Percentiles rank a stretch among this genome's conserved stretches.
These are phyloP conservation scores for Nannizziopsis barbatae DNA, from an alignment of 2,329 filamentous ascomycete species.

Conservation along the genomic window DNA sequence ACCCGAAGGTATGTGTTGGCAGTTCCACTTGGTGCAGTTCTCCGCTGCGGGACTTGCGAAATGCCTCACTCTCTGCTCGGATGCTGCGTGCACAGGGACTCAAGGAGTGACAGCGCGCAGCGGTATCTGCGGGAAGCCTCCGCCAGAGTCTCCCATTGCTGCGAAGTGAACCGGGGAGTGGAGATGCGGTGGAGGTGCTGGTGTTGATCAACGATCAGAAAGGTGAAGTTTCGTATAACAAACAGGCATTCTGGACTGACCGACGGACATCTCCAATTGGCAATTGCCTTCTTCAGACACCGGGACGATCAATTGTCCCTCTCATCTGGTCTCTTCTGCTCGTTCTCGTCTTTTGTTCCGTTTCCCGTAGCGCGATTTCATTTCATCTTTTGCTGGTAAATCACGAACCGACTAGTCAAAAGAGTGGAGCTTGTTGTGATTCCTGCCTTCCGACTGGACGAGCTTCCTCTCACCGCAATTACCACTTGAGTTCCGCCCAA, in stretches of 20 bases:
- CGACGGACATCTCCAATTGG: background rate
- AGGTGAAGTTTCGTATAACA: background rate
- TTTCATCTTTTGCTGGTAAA: too few species aligned
- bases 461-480: constrained; percentile 4
- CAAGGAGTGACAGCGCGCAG: too few species aligned
- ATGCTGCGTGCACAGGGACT: too few species aligned
- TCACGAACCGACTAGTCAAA: background rate
- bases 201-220: too few species aligned
- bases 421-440: background rate
- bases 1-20: constrained; percentile 3
- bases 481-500: background rate
- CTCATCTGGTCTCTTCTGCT: background rate
- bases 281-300: background rate
- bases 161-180: too few species aligned
- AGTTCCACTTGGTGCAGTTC: background rate
- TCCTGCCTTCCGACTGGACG: constrained; percentile 8
- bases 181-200: too few species aligned
- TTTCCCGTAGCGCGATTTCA: too few species aligned
- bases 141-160: too few species aligned
- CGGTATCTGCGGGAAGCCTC: too few species aligned
- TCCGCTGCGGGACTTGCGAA: background rate
- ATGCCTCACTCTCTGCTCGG: background rate
- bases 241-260: background rate
- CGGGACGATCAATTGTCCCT: background rate
- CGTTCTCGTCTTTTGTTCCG: too few species aligned